Evolutionary conservation across 2,329 filamentous ascomycete species (phyloP), one percentile per base, ranked within the genome.

Genomic region (Stagonosporopsis rhizophila): DNA sequence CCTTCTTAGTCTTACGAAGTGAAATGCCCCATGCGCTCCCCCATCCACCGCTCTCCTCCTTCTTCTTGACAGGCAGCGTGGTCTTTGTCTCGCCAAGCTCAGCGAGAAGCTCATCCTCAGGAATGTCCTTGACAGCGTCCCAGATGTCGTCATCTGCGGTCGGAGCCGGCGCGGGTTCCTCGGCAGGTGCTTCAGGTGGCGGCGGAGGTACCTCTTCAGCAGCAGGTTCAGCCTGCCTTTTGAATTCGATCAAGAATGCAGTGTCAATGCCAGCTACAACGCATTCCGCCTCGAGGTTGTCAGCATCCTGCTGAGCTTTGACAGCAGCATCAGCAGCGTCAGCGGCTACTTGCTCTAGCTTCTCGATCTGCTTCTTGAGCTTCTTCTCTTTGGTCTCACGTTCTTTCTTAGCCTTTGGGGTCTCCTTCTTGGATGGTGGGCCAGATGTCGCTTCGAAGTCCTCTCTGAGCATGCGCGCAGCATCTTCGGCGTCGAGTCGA

Each of bases 1-100:
- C 81, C 64, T 79, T 79, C 58, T 78, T 80, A 7, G 74, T 75
- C 56, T 77, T 77, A 64, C 78, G 79, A 49, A 79, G 68, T 52
- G 75, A 77, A 39, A 79, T 73, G 52, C 79, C 79, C 77, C 77
- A 81, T 51, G 77, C 77, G 45, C 75, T 78, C 40, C 77, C 78
- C 67, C 72, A 75, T 22, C 72, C 67, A 44, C 72, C 50, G 25
- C 70, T 49, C 32, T 67, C 66, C 34, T 73, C 65, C 39, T 70
- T 65, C 47, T 64, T 67, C 62, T 72, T 58, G 7, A 48, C 66
- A 12, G 55, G 55, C 22, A 53, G 32, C 3, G 50, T 52, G 4
- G 56, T 49, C 32, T 53, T 52, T 20, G 56, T 50, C 48, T 76
- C 70, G 38, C 74, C 77, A 17, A 77, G 63, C 51, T 77, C 73